Evolutionary conservation across 192 early-diverging fungal genomes (phyloP).

Genomic region (Chytriomyces sp.): DNA sequence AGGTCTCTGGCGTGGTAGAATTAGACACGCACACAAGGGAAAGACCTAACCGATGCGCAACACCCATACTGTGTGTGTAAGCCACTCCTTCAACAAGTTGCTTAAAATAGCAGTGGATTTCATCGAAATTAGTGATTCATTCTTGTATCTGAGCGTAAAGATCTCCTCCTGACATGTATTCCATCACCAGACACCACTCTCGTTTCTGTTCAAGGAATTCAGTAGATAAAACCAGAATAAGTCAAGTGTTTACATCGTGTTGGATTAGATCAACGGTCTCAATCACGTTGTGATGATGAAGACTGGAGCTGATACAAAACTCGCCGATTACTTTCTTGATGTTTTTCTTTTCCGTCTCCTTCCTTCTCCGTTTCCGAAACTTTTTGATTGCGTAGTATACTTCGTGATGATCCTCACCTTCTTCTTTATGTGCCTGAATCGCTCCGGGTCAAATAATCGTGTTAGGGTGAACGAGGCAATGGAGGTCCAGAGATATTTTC

Average conservation of each 20-base stretch:
- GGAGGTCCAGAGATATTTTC: neutral
- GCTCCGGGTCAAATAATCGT: too few relatives aligned
- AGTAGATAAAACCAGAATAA: slow-evolving; percentile 9
- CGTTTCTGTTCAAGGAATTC: slow-evolving; percentile 27
- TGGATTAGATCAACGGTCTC: slow-evolving; percentile 93
- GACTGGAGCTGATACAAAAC: slow-evolving; percentile 91
- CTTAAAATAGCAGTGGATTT: slow-evolving; percentile 58
- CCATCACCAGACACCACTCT: slow-evolving; percentile 59
- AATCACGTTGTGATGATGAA: slow-evolving; percentile 90
- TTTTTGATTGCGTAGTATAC: slow-evolving; percentile 87
- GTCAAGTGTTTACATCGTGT: slow-evolving; percentile 61
- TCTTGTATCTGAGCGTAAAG: slow-evolving; percentile 42
- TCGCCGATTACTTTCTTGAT: slow-evolving; percentile 94
- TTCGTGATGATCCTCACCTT: slow-evolving; percentile 26
- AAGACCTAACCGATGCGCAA: slow-evolving; percentile 46
- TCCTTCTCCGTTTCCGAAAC: slow-evolving; percentile 83
- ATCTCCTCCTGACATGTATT: slow-evolving; percentile 60
- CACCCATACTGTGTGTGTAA: slow-evolving; percentile 58
- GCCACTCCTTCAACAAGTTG: slow-evolving; percentile 51
- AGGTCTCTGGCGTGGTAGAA: too few relatives aligned
- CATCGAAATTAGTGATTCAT: slow-evolving; percentile 39
- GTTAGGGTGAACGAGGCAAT: neutral
- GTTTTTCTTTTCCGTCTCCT: slow-evolving; percentile 88
- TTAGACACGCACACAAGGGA: too few relatives aligned
- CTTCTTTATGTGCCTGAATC: slow-evolving; percentile 44